Base-by-base conservation (phyloP, 192 early-diverging fungal species). In the Pilobolus umbonatus region DNA sequence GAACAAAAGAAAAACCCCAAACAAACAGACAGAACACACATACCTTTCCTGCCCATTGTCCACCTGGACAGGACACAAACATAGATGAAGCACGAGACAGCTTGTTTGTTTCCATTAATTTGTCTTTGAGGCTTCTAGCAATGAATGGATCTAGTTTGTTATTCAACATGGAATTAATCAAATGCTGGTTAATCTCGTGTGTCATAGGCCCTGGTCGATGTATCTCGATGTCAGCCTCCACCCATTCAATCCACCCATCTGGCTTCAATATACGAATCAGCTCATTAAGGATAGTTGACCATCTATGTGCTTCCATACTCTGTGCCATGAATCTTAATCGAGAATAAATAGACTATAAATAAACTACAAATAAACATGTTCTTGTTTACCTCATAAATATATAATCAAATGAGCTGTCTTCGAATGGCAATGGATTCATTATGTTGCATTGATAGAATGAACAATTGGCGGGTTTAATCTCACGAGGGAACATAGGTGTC, bases 401-500 rank as follows among this genome's bases (percentile, higher is more conserved):
- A 62, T 68, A 77, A 68, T 80, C 79, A 60, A 80, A 80, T 25
- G 64, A 72, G 29, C 60, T 53, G 38, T 76, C 76, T 24, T 70
- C 68, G 36, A 73, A 76, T 10, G 71, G 74, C 40, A 75, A 53
- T 25, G 31, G 36, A 2, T 55, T 25, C 2, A 73, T 10, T 7
- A 64, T 50, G 36, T 73, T 59, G 44, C 36, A 40, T 42, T 69
- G 62, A 40, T 51, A 42, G 35, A 76, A 76, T 21, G 49, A n/a
- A n/a, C 55, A 65, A 44, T 76, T 76, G 21, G 28, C 9, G 17
- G 71, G 71, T 28, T 62, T 50, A 31, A 67, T 64, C 24, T 60
- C 67, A 25, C 39, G 29, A 14, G 74, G 71, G 50, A 65, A 68
- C 31, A 65, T 44, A 9, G 32, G 21, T 0, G 55, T 46, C 14